A percentile compares a stretch with the other conserved stretches of the same genome.
These are phyloP conservation scores for Xylaria sp. DNA, from an alignment of 2,329 filamentous ascomycete species.

Conservation along the genomic window DNA sequence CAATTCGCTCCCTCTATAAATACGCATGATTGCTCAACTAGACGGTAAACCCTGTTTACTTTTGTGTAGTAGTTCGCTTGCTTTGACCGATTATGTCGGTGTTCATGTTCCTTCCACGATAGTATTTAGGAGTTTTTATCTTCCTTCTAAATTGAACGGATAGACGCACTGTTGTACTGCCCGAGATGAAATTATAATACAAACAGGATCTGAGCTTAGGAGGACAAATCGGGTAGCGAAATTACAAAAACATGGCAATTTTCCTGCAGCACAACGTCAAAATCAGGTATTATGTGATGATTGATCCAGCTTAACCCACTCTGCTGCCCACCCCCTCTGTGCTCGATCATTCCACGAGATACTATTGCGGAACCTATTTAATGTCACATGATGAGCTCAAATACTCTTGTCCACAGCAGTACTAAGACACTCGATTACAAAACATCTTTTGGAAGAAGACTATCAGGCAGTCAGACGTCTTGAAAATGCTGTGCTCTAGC, in stretches of 20 bases:
- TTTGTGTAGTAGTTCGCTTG: not conserved
- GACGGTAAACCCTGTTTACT: not conserved
- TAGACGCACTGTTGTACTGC: not conserved
- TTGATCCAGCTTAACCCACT: conserved; percentile 3
- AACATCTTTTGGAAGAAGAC: not conserved
- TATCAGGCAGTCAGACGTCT: too few relatives aligned
- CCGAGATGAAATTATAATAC: not conserved
- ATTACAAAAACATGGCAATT: not conserved
- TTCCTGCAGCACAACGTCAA: not conserved
- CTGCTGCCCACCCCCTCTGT: not conserved
- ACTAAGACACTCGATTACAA: not conserved
- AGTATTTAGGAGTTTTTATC: too few relatives aligned
- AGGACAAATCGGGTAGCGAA: not conserved
- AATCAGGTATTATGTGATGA: not conserved
- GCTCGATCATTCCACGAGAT: not conserved
- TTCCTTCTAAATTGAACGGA: not conserved
- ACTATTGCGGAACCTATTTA: not conserved
- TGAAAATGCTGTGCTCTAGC: conserved; percentile 3
- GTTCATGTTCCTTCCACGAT: too few relatives aligned
- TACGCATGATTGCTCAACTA: not conserved
- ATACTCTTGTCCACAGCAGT: not conserved
- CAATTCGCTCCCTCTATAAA: not conserved
- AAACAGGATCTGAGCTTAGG: not conserved
- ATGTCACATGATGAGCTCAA: not conserved
- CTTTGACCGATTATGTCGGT: too few relatives aligned